Evolutionary conservation across 202 grass and related monocot genomes (phyloP), one percentile per base, ranked within the genome.

Genomic region (Cymbopogon flexuosus): DNA sequence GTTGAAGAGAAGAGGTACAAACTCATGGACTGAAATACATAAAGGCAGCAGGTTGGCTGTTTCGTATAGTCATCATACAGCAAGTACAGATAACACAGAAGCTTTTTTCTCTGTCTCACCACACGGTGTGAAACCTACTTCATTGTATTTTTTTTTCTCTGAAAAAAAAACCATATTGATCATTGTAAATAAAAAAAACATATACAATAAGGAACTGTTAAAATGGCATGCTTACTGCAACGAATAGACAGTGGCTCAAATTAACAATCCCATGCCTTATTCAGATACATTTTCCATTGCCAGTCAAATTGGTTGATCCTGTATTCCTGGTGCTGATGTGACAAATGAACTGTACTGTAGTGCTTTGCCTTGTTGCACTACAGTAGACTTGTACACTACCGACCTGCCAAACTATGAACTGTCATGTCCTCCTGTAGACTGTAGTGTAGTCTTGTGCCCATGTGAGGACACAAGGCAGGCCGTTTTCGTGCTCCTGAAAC

Each of bases 1-100:
- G 90, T 99, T 3, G 91, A 95, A 81, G 96, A 99, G 84, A 99
- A 89, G 83, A 83, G 92, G 84, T 99, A 96, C 87, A 95, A 95
- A 85, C 90, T 99, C 82, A 96, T 99, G 92, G 92, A 90, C 65
- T 91, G 75, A 21, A 21, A 61, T 81, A 40, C 34, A 35, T 42
- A 9, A 13, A n/a, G 2, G 42, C 14, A 65, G 13, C 73, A 52
- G 37, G 47, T 23, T 35, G 35, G 47, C 78, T 52, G 59, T 35
- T 67, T 31, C 16, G 16, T 8, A 66, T 73, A 57, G 16, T 51
- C 70, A 16, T 63, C 70, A 16, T 75, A 73, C 35, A 81, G 30
- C 42, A 12, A 71, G 18, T 72, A 85, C 78, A 89, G 27, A 72
- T 23, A 72, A 64, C 71, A 89, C 40, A 67, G 18, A 54, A 62